phyloP scores from a whole-genome alignment of 2,329 filamentous ascomycete genomes.

The Fusarium dimerum region DNA sequence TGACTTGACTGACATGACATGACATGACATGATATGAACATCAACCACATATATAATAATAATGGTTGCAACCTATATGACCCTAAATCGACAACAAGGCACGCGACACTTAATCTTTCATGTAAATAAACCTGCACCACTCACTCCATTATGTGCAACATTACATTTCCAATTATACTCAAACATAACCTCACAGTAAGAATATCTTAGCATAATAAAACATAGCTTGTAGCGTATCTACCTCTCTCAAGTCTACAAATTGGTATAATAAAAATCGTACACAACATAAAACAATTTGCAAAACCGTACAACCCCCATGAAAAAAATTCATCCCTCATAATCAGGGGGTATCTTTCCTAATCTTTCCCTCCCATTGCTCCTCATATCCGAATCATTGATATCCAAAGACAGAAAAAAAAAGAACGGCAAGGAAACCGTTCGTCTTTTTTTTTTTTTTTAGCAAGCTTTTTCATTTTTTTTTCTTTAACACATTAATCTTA shows the following conservation, averaged over 20 bases:
- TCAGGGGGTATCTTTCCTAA: slow-evolving; percentile 18
- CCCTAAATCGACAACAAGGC: slow-evolving; percentile 1
- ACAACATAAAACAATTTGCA: slow-evolving; percentile 1
- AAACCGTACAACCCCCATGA: slow-evolving; percentile 5
- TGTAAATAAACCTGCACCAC: no score
- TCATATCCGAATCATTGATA: background rate
- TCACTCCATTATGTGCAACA: no score
- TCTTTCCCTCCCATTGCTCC: slow-evolving; percentile 14
- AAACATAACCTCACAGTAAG: background rate
- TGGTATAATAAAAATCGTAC: slow-evolving; percentile 22
- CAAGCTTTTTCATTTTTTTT: no score
- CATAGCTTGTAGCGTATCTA: slow-evolving; percentile 5
- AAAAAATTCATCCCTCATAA: slow-evolving; percentile 9
- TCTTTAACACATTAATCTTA: slow-evolving; percentile 6
- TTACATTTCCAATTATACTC: background rate
- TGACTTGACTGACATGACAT: no score
- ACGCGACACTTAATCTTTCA: background rate
- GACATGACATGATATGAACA: no score
- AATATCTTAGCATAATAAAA: background rate
- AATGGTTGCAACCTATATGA: slow-evolving; percentile 1
- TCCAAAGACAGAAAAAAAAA: slow-evolving; percentile 2
- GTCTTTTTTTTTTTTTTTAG: slow-evolving; percentile 1
- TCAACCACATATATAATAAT: background rate
- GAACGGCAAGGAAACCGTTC: background rate
- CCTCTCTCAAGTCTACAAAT: slow-evolving; percentile 19